Base-by-base conservation (phyloP, 2,329 filamentous ascomycete genomes). In the Aureobasidium musti region DNA sequence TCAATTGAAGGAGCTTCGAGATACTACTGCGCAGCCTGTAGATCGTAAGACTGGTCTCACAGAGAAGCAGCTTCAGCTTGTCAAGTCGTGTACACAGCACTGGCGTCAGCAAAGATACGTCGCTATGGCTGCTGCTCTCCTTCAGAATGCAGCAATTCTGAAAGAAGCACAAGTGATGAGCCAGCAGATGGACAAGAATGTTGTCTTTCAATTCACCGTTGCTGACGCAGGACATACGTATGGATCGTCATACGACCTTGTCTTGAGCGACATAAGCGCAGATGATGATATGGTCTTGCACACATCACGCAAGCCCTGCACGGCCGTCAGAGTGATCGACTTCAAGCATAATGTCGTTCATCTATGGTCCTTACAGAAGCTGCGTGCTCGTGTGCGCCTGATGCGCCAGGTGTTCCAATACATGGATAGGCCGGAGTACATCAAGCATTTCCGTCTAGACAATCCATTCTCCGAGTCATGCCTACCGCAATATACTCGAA, bases 401-500 rank as follows among this genome's bases (percentile, higher is more conserved):
- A 99, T 99, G 95, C 89, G 95, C 52, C 94, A 97, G 77, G 91
- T 98, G 86, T 90, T 97, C 75, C 94, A 98, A 77, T 98, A 97
- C 73, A 87, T 98, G 71, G 92, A 97, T 74, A 90, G 95, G 67
- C 95, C 95, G 1, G 94, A 98, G 75, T 97, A 97, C 74, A 87
- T 93, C 63, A 91, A 95, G 75, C 95, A 98, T 73, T 90, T 98
- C 75, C 91, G 91, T 71, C 84, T 97, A 19, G 92, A 94, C 71
- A 97, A 97, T 72, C 94, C 95, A 0, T 99, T 99, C 75, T 87
- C 91, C 26, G 95, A 99, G 76, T 49, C 68, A n/a, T 96, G 91
- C 74, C 92, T 96, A 84, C 93, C 93, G 7, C 90, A 92, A 69
- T 99, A 94, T 76, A 96, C 94, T 1, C 85, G 97, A 21, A 85